Base-by-base conservation (phyloP, 495 filamentous ascomycete species). In the Parachaetomium inaequale region DNA sequence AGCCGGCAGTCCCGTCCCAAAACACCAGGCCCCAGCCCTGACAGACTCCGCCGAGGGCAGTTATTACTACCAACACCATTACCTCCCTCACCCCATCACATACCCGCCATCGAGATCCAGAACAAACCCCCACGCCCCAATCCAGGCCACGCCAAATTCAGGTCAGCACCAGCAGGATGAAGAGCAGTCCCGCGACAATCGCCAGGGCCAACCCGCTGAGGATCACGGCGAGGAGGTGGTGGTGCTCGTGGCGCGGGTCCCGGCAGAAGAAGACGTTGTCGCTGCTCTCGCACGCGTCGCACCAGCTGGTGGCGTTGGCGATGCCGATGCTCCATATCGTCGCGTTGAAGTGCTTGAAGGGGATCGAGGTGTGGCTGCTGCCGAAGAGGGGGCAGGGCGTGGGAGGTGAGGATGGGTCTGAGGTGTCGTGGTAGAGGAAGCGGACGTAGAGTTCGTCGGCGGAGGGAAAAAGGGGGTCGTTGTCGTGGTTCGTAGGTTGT, bases 381-480 rank as follows among this genome's bases (percentile, higher is more conserved):
- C 52, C 52, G 7, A 62, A 62, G 23, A 62, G 40, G 1, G 59
- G 52, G 11, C 19, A 40, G 8, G 59, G n/a, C 0, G 23, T 42
- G 23, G 19, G 28, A 0, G 19, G 3, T n/a, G 15, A 0, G 40
- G 40, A 2, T 67, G 25, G 31, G 46, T 50, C 17, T n/a, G n/a
- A n/a, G 50, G 8, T 10, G 32, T 23, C 71, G 49, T 71, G 74
- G 66, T 75, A 80, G 19, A 77, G 58, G 42, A 79, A 76, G 0
- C 78, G 75, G 7, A 78, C 73, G 64, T 68, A 71, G 23, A 78
- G 64, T 7, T 74, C 59, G 19, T 72, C 59, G 0, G 52, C 49
- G 15, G 58, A 15, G 0, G 76, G 71, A 58, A 67, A 73, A 0
- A 25, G 60, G 23, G 23, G 8, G 14, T 34, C 15, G 29, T 21